Conservation (phyloP, 2,329 filamentous ascomycete species). For the Aureobasidium vineae region DNA sequence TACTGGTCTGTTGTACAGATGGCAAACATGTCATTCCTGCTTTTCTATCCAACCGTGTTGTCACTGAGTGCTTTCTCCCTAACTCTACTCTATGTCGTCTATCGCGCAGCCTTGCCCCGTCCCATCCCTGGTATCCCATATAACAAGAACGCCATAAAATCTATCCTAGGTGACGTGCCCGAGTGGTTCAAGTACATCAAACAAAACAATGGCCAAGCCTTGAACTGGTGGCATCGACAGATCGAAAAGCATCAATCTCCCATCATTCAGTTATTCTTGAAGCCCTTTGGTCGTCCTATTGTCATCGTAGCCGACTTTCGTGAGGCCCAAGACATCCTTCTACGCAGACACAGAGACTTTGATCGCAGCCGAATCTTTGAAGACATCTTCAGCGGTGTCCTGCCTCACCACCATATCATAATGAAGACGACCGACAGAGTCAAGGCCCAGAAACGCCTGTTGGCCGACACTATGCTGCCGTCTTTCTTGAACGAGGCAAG, state of each 20-base stretch:
- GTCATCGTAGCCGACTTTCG: constrained; percentile 47
- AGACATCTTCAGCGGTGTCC: constrained; percentile 32
- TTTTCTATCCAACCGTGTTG: background rate
- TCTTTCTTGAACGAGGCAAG: constrained; percentile 33
- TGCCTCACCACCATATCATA: constrained; percentile 33
- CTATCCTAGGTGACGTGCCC: constrained; percentile 47
- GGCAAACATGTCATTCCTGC: background rate
- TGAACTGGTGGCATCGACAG: constrained; percentile 28
- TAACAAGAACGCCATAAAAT: constrained; percentile 40
- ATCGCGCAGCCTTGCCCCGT: constrained; percentile 40
- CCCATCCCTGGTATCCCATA: constrained; percentile 51
- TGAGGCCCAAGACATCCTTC: constrained; percentile 49
- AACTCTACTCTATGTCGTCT: constrained; percentile 28
- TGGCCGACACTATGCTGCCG: constrained; percentile 36
- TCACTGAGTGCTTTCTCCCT: background rate
- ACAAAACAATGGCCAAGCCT: constrained; percentile 34
- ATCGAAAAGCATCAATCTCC: constrained; percentile 39
- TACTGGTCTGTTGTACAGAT: background rate
- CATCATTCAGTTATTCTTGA: constrained; percentile 51
- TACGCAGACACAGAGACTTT: constrained; percentile 47
- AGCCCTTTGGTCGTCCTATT: constrained; percentile 46
- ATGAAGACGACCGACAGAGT: constrained; percentile 32
- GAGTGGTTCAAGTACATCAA: constrained; percentile 42
- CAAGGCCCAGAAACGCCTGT: constrained; percentile 32
- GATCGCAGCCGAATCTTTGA: constrained; percentile 43